Evolutionary conservation across 83 land plant species (phyloP), one percentile per base, ranked within the genome.

Genomic region (Larix sibirica): DNA sequence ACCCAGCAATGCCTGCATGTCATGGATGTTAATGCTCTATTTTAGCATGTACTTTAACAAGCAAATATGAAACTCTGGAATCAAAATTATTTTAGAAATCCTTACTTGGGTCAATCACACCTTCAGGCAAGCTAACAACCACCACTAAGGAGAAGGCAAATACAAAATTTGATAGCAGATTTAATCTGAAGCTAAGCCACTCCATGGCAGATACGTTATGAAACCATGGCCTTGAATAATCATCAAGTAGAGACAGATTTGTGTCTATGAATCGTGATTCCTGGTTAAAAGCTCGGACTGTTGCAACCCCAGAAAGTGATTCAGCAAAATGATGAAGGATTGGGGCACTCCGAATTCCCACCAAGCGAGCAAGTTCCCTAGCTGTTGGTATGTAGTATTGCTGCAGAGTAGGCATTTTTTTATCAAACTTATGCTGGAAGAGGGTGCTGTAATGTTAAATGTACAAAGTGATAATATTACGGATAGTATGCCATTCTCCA

Each of bases 251-350:
- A 16, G 58, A 65, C 2, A 95, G 87, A 59, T 93, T 95, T 63
- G 77, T 85, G 20, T 84, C 47, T 1, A 79, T 82, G 71, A 95
- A 95, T 8, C 96, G 92, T 8, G 79, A 77, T 83, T 85, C 86
- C 71, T 93, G 97, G 20, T 84, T 84, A 83, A 93, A 95, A 14
- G 93, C 97, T 77, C 94, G 90, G 50, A 95, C 89, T 68, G 94
- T 93, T 66, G 94, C 89, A 69, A 90, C 91, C 12, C 97, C 97
- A 26, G 92, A 18, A 62, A 95, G 89, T 79, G 97, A 89, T 85
- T 95, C 97, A 80, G 89, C 85, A 86, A 95, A 95, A 84, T 95
- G 97, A 82, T 95, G 97, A 82, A 95, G 92, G 67, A 95, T 95
- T 42, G 97, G 97, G 80, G 97, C 79, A 83, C 89, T 90, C 61